phyloP scores from a whole-genome alignment of 2,329 filamentous ascomycete genomes.

The Nemania sp. region DNA sequence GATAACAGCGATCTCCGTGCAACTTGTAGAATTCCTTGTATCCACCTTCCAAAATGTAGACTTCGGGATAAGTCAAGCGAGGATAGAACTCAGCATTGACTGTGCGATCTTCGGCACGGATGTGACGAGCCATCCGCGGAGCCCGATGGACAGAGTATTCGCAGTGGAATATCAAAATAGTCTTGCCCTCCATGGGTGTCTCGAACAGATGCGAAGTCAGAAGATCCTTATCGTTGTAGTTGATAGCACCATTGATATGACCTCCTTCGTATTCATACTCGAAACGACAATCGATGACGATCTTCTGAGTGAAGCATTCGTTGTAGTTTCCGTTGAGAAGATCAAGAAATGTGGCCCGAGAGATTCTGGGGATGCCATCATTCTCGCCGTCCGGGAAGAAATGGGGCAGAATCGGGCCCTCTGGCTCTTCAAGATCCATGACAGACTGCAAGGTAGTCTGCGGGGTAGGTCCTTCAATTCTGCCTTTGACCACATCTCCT shows the following conservation, averaged over 20 bases:
- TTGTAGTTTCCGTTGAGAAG: slow-evolving; percentile 84
- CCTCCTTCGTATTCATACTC: slow-evolving; percentile 98
- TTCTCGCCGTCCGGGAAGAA: slow-evolving; percentile 78
- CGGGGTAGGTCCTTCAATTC: slow-evolving; percentile 60
- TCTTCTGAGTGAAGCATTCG: slow-evolving; percentile 74
- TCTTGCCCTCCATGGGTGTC: slow-evolving; percentile 66
- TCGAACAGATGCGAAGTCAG: slow-evolving; percentile 79
- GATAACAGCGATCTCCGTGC: slow-evolving; percentile 80
- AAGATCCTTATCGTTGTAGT: slow-evolving; percentile 95
- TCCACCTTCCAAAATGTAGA: slow-evolving; percentile 95
- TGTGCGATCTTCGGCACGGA: slow-evolving; percentile 85
- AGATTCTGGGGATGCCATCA: slow-evolving; percentile 87
- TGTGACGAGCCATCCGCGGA: slow-evolving; percentile 91
- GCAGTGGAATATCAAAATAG: slow-evolving; percentile 91
- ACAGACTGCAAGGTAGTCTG: slow-evolving; percentile 69
- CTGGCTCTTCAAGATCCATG: slow-evolving; percentile 79
- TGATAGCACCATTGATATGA: slow-evolving; percentile 90
- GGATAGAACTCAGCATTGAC: slow-evolving; percentile 87
- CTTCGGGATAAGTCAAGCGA: slow-evolving; percentile 87
- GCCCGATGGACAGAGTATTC: slow-evolving; percentile 97
- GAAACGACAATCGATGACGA: slow-evolving; percentile 95
- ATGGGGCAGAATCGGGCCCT: slow-evolving; percentile 77
- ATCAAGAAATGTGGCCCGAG: slow-evolving; percentile 78
- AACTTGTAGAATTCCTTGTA: slow-evolving; percentile 91
- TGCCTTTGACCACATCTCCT: slow-evolving; percentile 82